Evolutionary conservation across 2,329 filamentous ascomycete species (phyloP), one percentile per base, ranked within the genome.

Genomic region (Cryphonectria parasitica): DNA sequence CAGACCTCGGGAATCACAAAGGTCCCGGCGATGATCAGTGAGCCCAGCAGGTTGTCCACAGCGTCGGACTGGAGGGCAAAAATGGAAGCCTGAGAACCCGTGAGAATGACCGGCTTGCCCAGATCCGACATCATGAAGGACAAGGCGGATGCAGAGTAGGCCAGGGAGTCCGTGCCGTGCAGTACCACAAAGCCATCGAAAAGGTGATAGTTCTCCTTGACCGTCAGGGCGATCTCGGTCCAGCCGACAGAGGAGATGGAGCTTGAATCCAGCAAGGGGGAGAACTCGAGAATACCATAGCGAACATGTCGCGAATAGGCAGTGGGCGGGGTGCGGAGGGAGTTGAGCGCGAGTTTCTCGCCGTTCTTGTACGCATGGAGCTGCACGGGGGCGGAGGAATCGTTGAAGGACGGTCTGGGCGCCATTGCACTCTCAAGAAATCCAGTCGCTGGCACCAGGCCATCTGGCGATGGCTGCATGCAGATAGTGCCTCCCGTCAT

Each of bases 1-100:
- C 93, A 95, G 67, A 98, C 95, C 79, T 97, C 95, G 0, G 95
- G 94, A 70, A 98, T 93, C 83, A 94, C 92, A 78, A 97, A 97
- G 72, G 96, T 96, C 45, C 94, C 94, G 3, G 95, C 95, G 69
- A 97, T 91, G 77, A 97, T 94, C 77, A 97, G 86, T 1, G 93
- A 95, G 28, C 93, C 93, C 6, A 97, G 87, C 17, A 98, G 87
- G 77, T 97, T 98, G 82, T 97, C 94, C 52, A 94, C 92, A 13
- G 94, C 95, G 79, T 98, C 95, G 66, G 92, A 96, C 80, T 97
- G 94, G 36, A 97, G 88, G 72, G 95, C 91, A 76, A 96, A 92
- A 87, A 98, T 97, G 63, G 93, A 93, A 0, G 94, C 92, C 78
- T 94, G 91, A 2, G 90, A 92, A 1, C 91, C 91, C 0, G 95